Evolutionary conservation across 768 basidiomycete genomes (phyloP).

Genomic region (Pleurotus tuoliensis): DNA sequence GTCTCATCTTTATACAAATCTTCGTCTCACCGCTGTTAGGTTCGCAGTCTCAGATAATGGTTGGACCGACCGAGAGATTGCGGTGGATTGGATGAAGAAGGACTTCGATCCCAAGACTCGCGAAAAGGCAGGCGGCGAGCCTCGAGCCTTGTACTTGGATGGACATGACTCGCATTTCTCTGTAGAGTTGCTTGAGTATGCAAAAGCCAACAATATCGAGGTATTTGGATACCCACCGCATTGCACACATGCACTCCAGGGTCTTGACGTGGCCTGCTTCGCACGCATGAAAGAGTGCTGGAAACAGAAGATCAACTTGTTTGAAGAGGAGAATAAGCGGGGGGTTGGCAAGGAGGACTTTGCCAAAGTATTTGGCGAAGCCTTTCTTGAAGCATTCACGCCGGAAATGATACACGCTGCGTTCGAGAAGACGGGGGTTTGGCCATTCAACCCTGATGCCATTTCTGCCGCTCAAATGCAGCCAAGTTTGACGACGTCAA

Average conservation of each 20-base stretch:
- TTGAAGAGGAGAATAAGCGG: constrained; percentile 10
- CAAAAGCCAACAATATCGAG: constrained; percentile 22
- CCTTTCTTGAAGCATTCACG: constrained; percentile 10
- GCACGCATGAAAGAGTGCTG: constrained; percentile 14
- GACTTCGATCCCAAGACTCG: constrained; percentile 24
- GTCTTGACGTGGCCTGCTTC: constrained; percentile 39
- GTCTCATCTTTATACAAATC: background rate
- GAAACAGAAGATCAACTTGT: constrained; percentile 21
- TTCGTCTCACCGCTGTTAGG: constrained; percentile 11
- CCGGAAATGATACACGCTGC: constrained; percentile 14
- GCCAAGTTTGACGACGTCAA: constrained; percentile 11
- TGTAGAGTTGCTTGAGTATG: constrained; percentile 13
- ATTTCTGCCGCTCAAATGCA: constrained; percentile 21
- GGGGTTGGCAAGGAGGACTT: constrained; percentile 14
- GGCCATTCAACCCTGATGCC: constrained; percentile 21
- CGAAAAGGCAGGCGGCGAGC: constrained; percentile 11
- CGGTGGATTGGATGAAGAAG: constrained; percentile 23
- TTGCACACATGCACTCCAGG: constrained; percentile 37
- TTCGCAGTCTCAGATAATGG: constrained; percentile 25
- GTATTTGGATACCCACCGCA: constrained; percentile 31
- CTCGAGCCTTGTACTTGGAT: constrained; percentile 28
- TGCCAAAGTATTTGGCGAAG: constrained; percentile 19
- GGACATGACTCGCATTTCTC: constrained; percentile 32
- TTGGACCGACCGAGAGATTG: constrained; percentile 29
- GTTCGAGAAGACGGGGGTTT: constrained; percentile 21